Conservation (phyloP, 2,329 filamentous ascomycete genomes). For the Colletotrichum sp. region DNA sequence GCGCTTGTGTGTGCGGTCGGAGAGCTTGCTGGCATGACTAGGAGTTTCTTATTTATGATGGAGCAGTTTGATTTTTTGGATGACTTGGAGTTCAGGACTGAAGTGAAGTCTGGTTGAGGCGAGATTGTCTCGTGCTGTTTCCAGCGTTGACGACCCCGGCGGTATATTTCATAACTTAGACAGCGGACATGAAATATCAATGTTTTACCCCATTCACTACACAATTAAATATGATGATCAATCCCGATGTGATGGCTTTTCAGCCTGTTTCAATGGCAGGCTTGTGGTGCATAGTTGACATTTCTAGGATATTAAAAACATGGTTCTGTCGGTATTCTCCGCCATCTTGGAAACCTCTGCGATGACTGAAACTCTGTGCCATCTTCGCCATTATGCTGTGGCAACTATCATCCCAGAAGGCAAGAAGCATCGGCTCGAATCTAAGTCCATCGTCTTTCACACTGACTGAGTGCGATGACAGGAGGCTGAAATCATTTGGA, state of each 20-base stretch:
- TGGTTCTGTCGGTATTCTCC: too few species aligned
- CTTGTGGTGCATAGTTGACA: accelerated
- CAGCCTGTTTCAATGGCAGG: not conserved
- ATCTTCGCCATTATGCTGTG: too few species aligned
- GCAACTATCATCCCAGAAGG: accelerated
- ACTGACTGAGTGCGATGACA: too few species aligned
- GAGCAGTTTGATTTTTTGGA: not conserved
- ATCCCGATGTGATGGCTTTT: not conserved
- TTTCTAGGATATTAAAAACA: too few species aligned
- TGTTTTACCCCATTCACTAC: not conserved
- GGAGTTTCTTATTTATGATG: not conserved
- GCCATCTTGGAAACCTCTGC: too few species aligned
- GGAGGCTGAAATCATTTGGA: too few species aligned
- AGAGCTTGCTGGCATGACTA: not conserved
- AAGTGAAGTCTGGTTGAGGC: too few species aligned
- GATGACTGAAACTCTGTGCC: too few species aligned
- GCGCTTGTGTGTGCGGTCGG: not conserved
- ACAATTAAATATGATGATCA: accelerated
- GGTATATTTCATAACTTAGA: accelerated
- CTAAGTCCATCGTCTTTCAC: too few species aligned
- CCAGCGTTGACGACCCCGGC: not conserved
- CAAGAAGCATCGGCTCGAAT: too few species aligned
- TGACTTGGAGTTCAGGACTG: too few species aligned
- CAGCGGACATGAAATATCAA: not conserved
- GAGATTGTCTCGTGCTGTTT: not conserved